Percentiles rank a stretch among this genome's conserved stretches.
Conservation (phyloP, 345 rosid species). For the Citrus glauca region DNA sequence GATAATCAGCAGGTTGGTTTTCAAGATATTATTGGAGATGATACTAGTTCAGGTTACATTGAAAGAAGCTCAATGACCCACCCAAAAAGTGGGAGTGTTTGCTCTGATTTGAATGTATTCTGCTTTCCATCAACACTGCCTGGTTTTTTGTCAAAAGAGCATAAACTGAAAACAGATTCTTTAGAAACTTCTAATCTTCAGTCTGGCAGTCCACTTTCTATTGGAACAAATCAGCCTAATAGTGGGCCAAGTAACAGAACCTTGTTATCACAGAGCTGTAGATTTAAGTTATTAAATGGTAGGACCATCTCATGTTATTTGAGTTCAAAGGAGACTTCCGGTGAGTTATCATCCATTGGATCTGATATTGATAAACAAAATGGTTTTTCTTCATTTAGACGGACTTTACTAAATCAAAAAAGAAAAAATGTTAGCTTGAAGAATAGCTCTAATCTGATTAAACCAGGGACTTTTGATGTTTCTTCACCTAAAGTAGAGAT, state of each 20-base stretch:
- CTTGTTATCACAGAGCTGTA: slow-evolving; percentile 39
- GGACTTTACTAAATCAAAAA: slow-evolving; percentile 28
- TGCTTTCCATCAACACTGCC: slow-evolving; percentile 68
- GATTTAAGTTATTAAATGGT: slow-evolving; percentile 45
- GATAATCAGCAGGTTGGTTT: slow-evolving; percentile 25
- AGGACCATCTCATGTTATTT: slow-evolving; percentile 52
- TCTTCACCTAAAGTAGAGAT: slow-evolving; percentile 41
- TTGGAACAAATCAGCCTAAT: slow-evolving; percentile 27
- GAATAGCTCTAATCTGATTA: slow-evolving; percentile 26
- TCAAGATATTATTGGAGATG: slow-evolving; percentile 25
- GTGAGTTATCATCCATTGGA: slow-evolving; percentile 29
- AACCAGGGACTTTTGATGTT: slow-evolving; percentile 29
- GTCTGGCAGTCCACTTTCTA: slow-evolving; percentile 23
- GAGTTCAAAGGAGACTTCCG: slow-evolving; percentile 29
- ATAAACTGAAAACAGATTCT: slow-evolving; percentile 18
- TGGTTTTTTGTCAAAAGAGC: slow-evolving; percentile 30
- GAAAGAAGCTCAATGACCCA: slow-evolving; percentile 21
- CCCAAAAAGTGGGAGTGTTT: slow-evolving; percentile 28
- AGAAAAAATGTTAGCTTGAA: slow-evolving; percentile 25
- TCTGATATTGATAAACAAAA: slow-evolving; percentile 24
- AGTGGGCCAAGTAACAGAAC: slow-evolving; percentile 31
- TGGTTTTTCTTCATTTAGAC: slow-evolving; percentile 44
- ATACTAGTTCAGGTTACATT: slow-evolving; percentile 22
- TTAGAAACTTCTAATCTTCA: slow-evolving; percentile 33
- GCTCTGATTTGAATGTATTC: slow-evolving; percentile 45